A percentile compares a stretch with the other conserved stretches of the same genome.
phyloP scores from a whole-genome alignment of 176 grass and related monocot genomes.

The Hyparrhenia diplandra region DNA sequence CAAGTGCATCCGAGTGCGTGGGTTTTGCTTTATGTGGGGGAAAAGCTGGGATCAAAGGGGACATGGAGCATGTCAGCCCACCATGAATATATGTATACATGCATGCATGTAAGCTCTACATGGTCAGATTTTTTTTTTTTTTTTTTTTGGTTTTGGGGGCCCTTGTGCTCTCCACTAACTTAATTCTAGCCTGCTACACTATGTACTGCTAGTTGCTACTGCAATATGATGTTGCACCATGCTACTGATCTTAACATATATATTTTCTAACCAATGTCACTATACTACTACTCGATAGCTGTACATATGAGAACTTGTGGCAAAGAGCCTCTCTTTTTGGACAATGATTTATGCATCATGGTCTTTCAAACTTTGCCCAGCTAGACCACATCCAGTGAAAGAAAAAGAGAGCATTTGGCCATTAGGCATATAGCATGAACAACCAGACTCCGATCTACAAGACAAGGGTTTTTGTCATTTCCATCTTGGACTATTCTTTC shows the following conservation, averaged over 20 bases:
- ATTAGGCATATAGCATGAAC: conserved; percentile 6
- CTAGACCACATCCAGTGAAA: background rate
- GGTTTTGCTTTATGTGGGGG: conserved; percentile 46
- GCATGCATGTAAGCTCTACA: conserved; percentile 24
- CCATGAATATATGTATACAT: conserved; percentile 18
- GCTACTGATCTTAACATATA: background rate
- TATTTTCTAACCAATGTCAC: background rate
- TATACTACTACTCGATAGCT: background rate
- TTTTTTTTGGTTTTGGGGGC: background rate
- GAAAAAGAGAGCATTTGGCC: background rate
- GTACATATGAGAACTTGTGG: background rate
- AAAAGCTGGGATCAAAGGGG: conserved; percentile 47
- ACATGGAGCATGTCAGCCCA: conserved; percentile 55
- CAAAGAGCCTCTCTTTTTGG: conserved; percentile 43
- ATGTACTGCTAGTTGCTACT: background rate
- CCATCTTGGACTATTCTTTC: conserved; percentile 25
- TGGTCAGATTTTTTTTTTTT: too few relatives aligned
- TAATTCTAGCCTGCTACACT: background rate
- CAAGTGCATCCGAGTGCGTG: conserved; percentile 51
- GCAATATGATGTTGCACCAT: background rate
- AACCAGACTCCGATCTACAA: background rate
- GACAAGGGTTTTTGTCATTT: conserved; percentile 21
- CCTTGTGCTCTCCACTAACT: conserved; percentile 43
- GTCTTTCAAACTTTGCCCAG: conserved; percentile 36
- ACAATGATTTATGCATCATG: conserved; percentile 66